A percentile compares a stretch with the other conserved stretches of the same genome.
phyloP scores from a whole-genome alignment of 768 basidiomycete genomes.

The Holtermannia corniformis region DNA sequence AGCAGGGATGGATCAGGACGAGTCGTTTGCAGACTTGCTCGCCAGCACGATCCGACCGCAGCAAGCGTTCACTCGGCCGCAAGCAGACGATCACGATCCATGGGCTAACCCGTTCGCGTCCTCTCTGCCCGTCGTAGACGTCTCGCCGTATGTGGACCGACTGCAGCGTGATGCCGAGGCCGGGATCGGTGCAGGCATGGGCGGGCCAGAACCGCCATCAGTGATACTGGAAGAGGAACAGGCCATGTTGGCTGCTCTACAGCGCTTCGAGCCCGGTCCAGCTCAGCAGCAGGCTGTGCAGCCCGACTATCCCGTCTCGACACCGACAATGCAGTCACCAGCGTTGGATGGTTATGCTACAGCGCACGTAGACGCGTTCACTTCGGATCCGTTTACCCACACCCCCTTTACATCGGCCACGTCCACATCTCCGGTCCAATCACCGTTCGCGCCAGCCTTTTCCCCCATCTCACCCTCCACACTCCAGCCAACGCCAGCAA shows the following conservation, averaged over 20 bases:
- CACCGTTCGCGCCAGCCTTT: slow-evolving; percentile 6
- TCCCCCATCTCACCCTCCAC: slow-evolving; percentile 2
- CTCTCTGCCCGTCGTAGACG: slow-evolving; percentile 2
- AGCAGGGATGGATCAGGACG: too few relatives aligned
- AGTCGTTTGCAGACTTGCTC: too few relatives aligned
- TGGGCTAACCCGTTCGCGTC: slow-evolving; percentile 37
- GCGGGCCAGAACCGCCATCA: slow-evolving; percentile 34
- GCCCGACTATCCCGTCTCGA: slow-evolving; percentile 3
- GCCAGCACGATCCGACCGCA: too few relatives aligned
- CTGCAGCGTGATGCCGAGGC: slow-evolving; percentile 15
- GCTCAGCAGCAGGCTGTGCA: slow-evolving; percentile 1
- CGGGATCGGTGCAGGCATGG: too few relatives aligned
- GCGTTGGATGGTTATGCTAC: too few relatives aligned
- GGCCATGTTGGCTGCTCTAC: not conserved
- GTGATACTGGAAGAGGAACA: slow-evolving; percentile 18
- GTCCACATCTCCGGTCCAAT: slow-evolving; percentile 5
- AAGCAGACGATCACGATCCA: slow-evolving; percentile 27
- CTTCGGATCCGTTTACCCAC: not conserved
- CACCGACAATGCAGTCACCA: not conserved
- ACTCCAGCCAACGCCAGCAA: not conserved
- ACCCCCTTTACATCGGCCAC: not conserved
- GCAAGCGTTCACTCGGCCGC: too few relatives aligned
- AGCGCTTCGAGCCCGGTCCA: not conserved
- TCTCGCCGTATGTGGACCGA: slow-evolving; percentile 24
- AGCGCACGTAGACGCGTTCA: too few relatives aligned